Evolutionary conservation across 768 basidiomycete genomes (phyloP).

Genomic region (Sutorius australiensis): DNA sequence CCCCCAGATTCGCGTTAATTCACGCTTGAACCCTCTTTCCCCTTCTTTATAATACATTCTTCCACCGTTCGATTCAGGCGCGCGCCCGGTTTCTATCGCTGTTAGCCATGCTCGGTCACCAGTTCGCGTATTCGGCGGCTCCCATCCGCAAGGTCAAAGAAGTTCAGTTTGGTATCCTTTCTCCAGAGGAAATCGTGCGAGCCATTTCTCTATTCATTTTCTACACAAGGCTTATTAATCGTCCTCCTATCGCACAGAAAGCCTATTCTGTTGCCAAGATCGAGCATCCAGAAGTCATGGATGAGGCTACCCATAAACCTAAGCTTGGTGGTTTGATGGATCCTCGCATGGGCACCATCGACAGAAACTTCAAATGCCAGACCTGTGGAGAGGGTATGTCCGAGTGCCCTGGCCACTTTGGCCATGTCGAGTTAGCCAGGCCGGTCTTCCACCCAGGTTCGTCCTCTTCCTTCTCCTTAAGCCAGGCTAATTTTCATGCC

Average conservation of each 20-base stretch:
- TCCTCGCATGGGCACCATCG: slow-evolving; percentile 96
- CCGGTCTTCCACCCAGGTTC: slow-evolving; percentile 96
- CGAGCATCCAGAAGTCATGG: slow-evolving; percentile 98
- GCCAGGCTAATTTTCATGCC: not conserved
- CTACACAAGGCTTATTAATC: slow-evolving; percentile 6
- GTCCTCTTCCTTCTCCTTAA: slow-evolving; percentile 26
- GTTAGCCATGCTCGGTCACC: slow-evolving; percentile 73
- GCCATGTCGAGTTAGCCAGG: slow-evolving; percentile 93
- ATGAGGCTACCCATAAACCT: slow-evolving; percentile 85
- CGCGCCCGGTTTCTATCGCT: slow-evolving; percentile 10
- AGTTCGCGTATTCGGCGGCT: slow-evolving; percentile 89
- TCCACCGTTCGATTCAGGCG: slow-evolving; percentile 8
- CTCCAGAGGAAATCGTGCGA: slow-evolving; percentile 94
- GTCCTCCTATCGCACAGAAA: slow-evolving; percentile 59
- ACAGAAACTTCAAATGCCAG: slow-evolving; percentile 98
- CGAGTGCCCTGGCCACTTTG: slow-evolving; percentile 99
- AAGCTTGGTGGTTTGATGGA: slow-evolving; percentile 97
- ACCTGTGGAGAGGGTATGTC: slow-evolving; percentile 99
- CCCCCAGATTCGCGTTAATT: slow-evolving; percentile 25
- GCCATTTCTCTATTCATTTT: not conserved
- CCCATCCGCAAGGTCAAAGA: slow-evolving; percentile 95
- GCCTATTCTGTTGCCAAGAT: slow-evolving; percentile 98
- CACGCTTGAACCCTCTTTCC: slow-evolving; percentile 12
- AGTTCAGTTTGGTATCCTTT: slow-evolving; percentile 98
- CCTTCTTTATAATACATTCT: not conserved